Conservation (phyloP, 2,329 filamentous ascomycete genomes). For the Apiospora sp. region DNA sequence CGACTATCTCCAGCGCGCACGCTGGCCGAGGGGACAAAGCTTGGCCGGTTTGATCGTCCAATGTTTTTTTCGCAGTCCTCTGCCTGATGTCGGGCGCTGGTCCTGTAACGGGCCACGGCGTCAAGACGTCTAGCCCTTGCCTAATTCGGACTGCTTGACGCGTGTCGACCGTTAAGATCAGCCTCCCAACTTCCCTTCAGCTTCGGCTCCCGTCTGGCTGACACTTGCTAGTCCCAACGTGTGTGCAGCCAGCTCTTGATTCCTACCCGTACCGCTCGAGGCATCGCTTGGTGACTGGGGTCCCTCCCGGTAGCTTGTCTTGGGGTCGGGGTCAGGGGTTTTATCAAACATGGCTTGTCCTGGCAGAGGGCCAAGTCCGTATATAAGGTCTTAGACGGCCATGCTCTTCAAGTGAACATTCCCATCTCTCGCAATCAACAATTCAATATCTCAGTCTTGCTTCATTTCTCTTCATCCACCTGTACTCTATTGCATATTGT, state of each 20-base stretch:
- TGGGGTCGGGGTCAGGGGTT: not conserved
- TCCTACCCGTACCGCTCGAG: not conserved
- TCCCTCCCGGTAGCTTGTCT: not conserved
- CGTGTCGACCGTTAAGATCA: not conserved
- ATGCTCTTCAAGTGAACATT: conserved; percentile 35
- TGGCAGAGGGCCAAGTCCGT: conserved; percentile 3
- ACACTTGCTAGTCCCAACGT: not conserved
- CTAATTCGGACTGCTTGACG: conserved; percentile 23
- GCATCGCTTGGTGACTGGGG: not conserved
- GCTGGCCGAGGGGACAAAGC: conserved; percentile 7
- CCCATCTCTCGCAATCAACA: conserved; percentile 33
- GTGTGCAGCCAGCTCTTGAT: not conserved
- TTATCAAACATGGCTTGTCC: not conserved
- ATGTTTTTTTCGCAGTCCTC: not conserved
- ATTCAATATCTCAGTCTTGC: conserved; percentile 29
- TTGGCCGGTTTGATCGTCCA: conserved; percentile 23
- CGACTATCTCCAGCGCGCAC: not conserved
- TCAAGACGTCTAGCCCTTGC: conserved; percentile 23
- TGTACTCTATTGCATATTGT: conserved; percentile 35
- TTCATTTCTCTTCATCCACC: conserved; percentile 39
- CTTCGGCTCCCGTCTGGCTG: not conserved
- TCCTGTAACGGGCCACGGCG: conserved; percentile 24
- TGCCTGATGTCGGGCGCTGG: not conserved
- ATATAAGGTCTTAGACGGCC: conserved; percentile 31
- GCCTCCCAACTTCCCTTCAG: not conserved